phyloP scores from a whole-genome alignment of 2,329 filamentous ascomycete genomes.

The Fusarium kyushuense region DNA sequence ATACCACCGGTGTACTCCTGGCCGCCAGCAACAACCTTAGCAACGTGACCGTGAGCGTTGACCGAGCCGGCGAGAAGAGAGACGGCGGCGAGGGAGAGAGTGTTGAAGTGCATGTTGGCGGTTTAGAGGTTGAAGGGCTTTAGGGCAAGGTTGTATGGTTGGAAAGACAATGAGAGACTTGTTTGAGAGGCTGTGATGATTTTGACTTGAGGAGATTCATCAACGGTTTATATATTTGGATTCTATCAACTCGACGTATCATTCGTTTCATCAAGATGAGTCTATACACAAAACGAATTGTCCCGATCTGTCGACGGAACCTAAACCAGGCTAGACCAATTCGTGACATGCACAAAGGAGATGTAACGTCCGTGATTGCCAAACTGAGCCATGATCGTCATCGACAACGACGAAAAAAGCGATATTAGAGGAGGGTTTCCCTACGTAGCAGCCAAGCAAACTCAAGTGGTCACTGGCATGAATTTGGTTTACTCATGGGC shows the following conservation, averaged over 20 bases:
- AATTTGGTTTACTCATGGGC: constrained; percentile 5
- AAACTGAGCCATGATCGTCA: constrained; percentile 21
- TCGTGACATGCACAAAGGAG: constrained; percentile 30
- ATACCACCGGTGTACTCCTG: constrained; percentile 51
- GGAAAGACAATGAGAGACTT: constrained; percentile 15
- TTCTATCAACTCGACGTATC: background rate
- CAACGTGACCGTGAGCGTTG: constrained; percentile 49
- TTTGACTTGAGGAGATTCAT: background rate
- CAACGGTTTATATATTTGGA: constrained; percentile 23
- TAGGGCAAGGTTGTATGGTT: constrained; percentile 4
- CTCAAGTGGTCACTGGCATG: constrained; percentile 13
- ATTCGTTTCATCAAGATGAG: background rate
- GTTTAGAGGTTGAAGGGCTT: background rate
- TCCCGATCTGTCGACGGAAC: constrained; percentile 35
- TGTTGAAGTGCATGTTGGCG: constrained; percentile 23
- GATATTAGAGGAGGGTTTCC: constrained; percentile 26
- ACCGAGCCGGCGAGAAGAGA: constrained; percentile 45
- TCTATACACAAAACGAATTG: constrained; percentile 16
- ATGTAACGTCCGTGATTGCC: constrained; percentile 26
- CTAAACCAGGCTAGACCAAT: constrained; percentile 26
- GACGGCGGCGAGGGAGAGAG: constrained; percentile 31
- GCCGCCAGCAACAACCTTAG: constrained; percentile 43
- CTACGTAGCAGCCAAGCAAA: constrained; percentile 22
- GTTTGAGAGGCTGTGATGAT: constrained; percentile 7
- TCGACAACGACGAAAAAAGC: constrained; percentile 2